Conservation (phyloP, 2,329 filamentous ascomycete species). For the Penicillium sp. region DNA sequence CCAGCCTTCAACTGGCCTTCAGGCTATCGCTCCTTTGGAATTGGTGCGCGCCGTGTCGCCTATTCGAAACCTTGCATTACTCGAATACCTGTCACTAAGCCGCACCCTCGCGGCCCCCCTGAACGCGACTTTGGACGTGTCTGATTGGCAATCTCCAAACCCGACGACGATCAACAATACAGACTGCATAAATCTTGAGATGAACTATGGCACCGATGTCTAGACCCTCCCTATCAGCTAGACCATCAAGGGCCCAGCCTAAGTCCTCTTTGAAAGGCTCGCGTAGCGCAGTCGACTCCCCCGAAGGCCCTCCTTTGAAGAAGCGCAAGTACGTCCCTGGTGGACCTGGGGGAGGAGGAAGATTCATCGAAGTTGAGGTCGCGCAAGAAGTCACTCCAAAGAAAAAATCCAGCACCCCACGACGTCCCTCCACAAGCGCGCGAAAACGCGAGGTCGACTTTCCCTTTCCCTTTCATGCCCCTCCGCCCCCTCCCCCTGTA, state of each 20-base stretch:
- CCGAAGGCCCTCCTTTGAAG: constrained; percentile 68
- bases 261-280: constrained; percentile 39
- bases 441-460: constrained; percentile 55
- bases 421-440: constrained; percentile 52
- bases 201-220: constrained; percentile 38
- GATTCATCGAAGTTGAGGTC: constrained; percentile 78
- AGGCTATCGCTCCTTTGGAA: background rate
- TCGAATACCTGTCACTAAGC: background rate
- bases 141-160: constrained; percentile 22
- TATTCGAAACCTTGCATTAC: background rate
- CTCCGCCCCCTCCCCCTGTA: constrained; percentile 34
- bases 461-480: constrained; percentile 24
- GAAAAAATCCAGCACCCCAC: constrained; percentile 32
- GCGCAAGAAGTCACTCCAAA: constrained; percentile 23
- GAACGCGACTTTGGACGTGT: constrained; percentile 25
- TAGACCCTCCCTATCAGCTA: constrained; percentile 30
- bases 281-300: constrained; percentile 31
- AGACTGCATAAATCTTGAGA: constrained; percentile 12
- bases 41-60: background rate
- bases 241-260: constrained; percentile 33
- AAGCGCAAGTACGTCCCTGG: constrained; percentile 81
- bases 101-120: constrained; percentile 7
- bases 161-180: constrained; percentile 19
- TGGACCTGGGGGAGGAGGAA: constrained; percentile 81
- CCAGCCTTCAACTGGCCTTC: background rate